Conservation (phyloP, 169 alveolate genomes). For the Plasmodium gallinaceum region DNA sequence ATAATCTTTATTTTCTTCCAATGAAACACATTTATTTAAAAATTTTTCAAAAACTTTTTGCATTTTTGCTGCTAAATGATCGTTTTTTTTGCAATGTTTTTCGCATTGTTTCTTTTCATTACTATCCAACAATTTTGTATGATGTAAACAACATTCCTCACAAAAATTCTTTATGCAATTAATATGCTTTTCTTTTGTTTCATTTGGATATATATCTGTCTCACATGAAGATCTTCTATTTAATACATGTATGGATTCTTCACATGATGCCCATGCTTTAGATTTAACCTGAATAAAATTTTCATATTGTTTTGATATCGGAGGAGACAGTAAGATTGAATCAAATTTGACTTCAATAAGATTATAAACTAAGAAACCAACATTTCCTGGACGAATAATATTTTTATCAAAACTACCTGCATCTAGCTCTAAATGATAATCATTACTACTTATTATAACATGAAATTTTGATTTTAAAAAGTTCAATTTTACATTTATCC, state of each 20-base stretch:
- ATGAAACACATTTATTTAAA: slow-evolving; percentile 67
- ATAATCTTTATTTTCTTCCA: slow-evolving; percentile 66
- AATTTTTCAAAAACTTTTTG: slow-evolving; percentile 70
- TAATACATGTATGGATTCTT: slow-evolving; percentile 79
- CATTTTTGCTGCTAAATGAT: slow-evolving; percentile 72
- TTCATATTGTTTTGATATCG: slow-evolving; percentile 20
- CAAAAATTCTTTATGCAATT: slow-evolving; percentile 82
- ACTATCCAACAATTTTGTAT: slow-evolving; percentile 82
- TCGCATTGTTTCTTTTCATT: slow-evolving; percentile 80
- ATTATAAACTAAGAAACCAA: slow-evolving; percentile 66
- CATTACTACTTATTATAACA: slow-evolving; percentile 61
- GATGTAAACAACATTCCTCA: slow-evolving; percentile 84
- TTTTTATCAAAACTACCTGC: slow-evolving; percentile 69
- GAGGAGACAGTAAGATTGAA: slow-evolving; percentile 36
- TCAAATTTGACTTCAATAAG: slow-evolving; percentile 79
- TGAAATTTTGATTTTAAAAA: slow-evolving; percentile 77
- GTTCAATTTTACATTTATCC: slow-evolving; percentile 79
- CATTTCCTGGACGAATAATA: slow-evolving; percentile 79
- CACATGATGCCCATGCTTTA: slow-evolving; percentile 84
- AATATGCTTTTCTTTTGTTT: slow-evolving; percentile 75
- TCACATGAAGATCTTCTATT: slow-evolving; percentile 80
- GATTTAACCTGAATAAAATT: slow-evolving; percentile 63
- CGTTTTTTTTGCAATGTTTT: slow-evolving; percentile 80
- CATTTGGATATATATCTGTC: slow-evolving; percentile 77
- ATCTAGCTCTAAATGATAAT: slow-evolving; percentile 67